Base-by-base conservation (phyloP, 1,139 yeast genomes). In the Protomyces inundatus region DNA sequence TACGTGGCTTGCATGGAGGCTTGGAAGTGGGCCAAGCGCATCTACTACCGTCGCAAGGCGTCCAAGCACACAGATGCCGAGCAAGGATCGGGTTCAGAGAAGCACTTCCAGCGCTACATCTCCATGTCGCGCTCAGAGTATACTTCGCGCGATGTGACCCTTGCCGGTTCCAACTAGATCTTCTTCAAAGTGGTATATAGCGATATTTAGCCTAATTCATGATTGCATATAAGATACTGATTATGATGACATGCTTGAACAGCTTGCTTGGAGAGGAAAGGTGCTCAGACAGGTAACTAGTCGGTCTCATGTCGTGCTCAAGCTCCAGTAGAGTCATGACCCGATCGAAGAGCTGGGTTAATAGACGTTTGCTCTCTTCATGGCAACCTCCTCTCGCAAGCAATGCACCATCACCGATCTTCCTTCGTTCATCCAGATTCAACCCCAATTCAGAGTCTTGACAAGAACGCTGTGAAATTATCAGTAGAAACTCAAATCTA, bases 21-120 rank as follows among this genome's bases (percentile, higher is more conserved):
- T 6, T 69, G 70, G 70, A 69, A 69, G 56, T 51, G 57, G 40
- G 36, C 54, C 54, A 68, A 68, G 57, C 65, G 70, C 16, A 34
- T 57, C 46, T 58, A 54, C 40, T 61, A 61, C 57, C 50, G 66
- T 6, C 50, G 59, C 45, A n/a, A 42, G 48, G 37, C 35, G 12
- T 40, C 45, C 5, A 55, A n/a, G 37, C 35, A 16, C 3, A 16
- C 7, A 4, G 60, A 34, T 1, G 42, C 12, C 4, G 54, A 36
- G 35, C 48, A 42, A 14, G 42, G 14, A 14, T n/a, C n/a, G 6
- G 48, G 48, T 7, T 10, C 16, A 14, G 52, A 48, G 32, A 50
- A 50, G 51, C 61, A 57, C 50, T 57, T 57, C 48, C 55, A 57
- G 39, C 52, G 42, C 10, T 57, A 57, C 37, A 33, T 57, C 42